phyloP scores from a whole-genome alignment of 83 land plant species.

The Diphasiastrum complanatum region DNA sequence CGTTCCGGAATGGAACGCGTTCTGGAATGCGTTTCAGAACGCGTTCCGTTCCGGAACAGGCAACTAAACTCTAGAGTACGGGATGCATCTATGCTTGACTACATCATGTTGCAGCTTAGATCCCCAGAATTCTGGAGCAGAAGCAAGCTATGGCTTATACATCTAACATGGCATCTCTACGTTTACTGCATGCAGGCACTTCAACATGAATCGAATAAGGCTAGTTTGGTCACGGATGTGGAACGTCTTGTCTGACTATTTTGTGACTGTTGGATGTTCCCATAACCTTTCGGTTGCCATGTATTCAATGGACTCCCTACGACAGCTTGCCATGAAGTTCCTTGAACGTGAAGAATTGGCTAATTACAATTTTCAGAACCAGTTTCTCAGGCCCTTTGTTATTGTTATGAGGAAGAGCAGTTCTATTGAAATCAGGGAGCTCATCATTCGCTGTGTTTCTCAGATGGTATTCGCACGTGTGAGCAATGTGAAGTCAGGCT shows the following conservation, averaged over 20 bases:
- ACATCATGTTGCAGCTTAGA: no score
- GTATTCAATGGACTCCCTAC: constrained; percentile 97
- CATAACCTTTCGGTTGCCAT: constrained; percentile 95
- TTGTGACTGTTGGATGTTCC: constrained; percentile 94
- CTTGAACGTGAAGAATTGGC: constrained; percentile 93
- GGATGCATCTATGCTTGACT: no score
- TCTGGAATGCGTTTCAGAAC: no score
- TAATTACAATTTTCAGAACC: constrained; percentile 98
- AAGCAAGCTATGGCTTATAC: no score
- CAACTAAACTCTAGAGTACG: no score
- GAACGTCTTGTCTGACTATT: constrained; percentile 89
- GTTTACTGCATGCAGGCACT: constrained; percentile 75
- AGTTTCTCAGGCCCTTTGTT: constrained; percentile 98
- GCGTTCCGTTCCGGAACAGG: no score
- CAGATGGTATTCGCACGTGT: constrained; percentile 98
- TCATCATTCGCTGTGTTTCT: constrained; percentile 95
- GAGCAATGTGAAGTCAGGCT: constrained; percentile 95
- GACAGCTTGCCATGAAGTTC: constrained; percentile 97
- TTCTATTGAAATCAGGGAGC: constrained; percentile 93
- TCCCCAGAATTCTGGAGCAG: no score
- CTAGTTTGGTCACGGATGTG: constrained; percentile 97
- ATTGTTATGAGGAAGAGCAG: constrained; percentile 95
- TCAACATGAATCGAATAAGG: constrained; percentile 97
- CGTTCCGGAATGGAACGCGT: no score
- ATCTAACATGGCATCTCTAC: no score